Base-by-base conservation (phyloP, 2,329 filamentous ascomycete species). In the Penicillium sp. region DNA sequence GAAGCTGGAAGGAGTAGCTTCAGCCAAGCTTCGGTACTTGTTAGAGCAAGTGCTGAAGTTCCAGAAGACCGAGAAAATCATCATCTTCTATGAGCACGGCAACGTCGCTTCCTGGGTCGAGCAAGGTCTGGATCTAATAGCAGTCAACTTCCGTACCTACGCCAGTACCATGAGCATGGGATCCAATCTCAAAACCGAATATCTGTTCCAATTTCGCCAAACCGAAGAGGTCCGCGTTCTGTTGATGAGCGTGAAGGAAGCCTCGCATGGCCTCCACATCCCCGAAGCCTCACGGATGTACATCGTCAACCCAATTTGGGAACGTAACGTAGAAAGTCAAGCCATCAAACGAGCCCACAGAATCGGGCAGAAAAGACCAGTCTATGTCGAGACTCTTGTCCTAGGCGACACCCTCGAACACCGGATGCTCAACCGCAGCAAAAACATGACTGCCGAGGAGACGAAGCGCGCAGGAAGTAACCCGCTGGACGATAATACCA, bases 71-170 rank as follows among this genome's bases (percentile, higher is more conserved):
- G 91, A 96, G 66, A 96, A 97, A 72, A 94, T 95, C 4, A 84
- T 97, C 50, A 83, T 97, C 10, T 97, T 97, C 71, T 97, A 96
- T 70, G 91, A 96, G 58, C 88, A 89, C 31, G 88, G 94, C 57
- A 93, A 96, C 63, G 82, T 89, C 2, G 92, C 91, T 1, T 96
- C 84, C 72, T 96, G 95, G 74, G 83, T 97, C 37, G 89, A 90
- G 0, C 87, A 91, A 67, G 85, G 88, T 30, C 80, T 97, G 0
- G 92, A 97, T 62, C 80, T 93, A 31, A 73, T 88, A 1, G 80
- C 83, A 9, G 73, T 87, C 45, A 80, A 84, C 33, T 84, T 86
- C 60, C 80, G 85, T 19, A 86, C 87, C 47, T 82, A 81, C 64
- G 75, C 77, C 9, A 75, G 69, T 26, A 75, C 74, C 6, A 74